These are phyloP conservation scores for Pycnococcus provasolii DNA, from an alignment of 139 green algal species.

Conservation along the genomic window DNA sequence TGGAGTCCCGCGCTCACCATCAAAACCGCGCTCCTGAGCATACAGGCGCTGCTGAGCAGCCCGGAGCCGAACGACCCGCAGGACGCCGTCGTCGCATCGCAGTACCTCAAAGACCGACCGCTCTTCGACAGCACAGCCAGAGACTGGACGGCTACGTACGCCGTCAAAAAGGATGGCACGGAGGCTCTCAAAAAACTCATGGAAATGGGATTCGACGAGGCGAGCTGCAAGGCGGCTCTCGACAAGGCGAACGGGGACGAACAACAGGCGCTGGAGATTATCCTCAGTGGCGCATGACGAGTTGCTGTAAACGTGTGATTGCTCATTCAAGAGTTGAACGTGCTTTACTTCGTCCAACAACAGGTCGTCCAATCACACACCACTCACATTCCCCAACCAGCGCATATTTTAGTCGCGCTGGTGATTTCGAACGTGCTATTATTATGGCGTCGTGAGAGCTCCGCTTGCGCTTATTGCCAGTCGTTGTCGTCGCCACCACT, in stretches of 20 bases:
- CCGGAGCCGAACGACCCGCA: slow-evolving; percentile 89
- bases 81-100: slow-evolving; percentile 85
- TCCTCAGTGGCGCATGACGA: slow-evolving; percentile 9
- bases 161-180: slow-evolving; percentile 20
- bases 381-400: no score
- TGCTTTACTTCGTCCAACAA: no score
- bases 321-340: no score
- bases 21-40: slow-evolving; percentile 87
- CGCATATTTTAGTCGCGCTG: no score
- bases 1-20: slow-evolving; percentile 42
- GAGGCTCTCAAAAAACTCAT: slow-evolving; percentile 14
- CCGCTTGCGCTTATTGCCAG: no score
- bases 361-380: no score
- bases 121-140: slow-evolving; percentile 56
- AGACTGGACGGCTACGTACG: slow-evolving; percentile 41
- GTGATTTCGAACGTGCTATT: no score
- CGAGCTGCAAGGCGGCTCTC: slow-evolving; percentile 12
- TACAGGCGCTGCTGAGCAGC: slow-evolving; percentile 85
- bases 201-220: slow-evolving; percentile 36
- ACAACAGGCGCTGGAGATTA: slow-evolving; percentile 22
- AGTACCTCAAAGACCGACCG: slow-evolving; percentile 59
- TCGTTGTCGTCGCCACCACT: no score
- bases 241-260: slow-evolving; percentile 14
- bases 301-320: no score
- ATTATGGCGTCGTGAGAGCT: no score